A percentile compares a stretch with the other conserved stretches of the same genome.
These are phyloP conservation scores for Trichoderma koningii DNA, from an alignment of 2,329 filamentous ascomycete species.

Conservation along the genomic window DNA sequence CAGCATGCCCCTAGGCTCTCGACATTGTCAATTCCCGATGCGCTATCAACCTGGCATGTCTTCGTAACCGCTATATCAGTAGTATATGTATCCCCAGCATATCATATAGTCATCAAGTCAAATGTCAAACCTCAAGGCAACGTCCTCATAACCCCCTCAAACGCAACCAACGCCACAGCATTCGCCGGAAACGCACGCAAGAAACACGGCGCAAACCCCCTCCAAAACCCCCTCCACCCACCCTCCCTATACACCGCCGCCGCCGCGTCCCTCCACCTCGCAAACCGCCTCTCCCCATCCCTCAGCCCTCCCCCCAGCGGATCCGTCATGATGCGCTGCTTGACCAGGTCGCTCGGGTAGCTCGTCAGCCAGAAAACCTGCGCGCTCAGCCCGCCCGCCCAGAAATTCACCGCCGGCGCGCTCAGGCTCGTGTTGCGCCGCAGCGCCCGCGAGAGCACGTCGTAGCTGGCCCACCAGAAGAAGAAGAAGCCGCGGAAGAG, in stretches of 20 bases:
- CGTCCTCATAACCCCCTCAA: conserved; percentile 84
- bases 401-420: conserved; percentile 87
- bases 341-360: conserved; percentile 91
- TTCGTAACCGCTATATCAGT: neutral
- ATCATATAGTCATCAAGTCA: neutral
- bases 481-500: conserved; percentile 94
- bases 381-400: conserved; percentile 89
- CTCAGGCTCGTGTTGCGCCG: conserved; percentile 68
- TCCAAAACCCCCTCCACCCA: conserved; percentile 82
- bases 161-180: conserved; percentile 87
- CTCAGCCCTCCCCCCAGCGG: conserved; percentile 70
- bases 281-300: conserved; percentile 69
- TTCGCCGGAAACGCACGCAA: conserved; percentile 93
- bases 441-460: conserved; percentile 73
- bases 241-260: conserved; percentile 72
- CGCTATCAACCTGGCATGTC: neutral
- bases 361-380: conserved; percentile 94
- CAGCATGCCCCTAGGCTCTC: neutral
- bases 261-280: conserved; percentile 78
- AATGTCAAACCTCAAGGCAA: conserved; percentile 46
- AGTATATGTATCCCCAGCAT: neutral
- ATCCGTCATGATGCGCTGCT: conserved; percentile 97
- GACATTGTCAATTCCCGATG: neutral
- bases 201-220: conserved; percentile 93
- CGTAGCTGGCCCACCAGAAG: conserved; percentile 98